phyloP scores from a whole-genome alignment of 1,284 basidiomycete genomes.

The Rhodotorula sp. region DNA sequence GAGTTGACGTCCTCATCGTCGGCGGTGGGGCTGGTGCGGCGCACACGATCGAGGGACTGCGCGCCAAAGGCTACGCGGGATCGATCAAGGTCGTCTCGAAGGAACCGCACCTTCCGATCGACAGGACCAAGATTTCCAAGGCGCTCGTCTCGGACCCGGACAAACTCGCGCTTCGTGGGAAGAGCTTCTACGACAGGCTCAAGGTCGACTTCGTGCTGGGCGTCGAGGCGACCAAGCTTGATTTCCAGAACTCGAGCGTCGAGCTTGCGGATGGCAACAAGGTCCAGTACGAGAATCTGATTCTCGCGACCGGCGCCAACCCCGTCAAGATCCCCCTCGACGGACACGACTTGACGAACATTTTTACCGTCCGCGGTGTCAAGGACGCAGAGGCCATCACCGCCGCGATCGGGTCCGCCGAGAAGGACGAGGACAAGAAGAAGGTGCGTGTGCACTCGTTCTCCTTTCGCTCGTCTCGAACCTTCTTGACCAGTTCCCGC shows the following conservation, averaged over 20 bases:
- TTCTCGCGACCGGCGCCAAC: conserved; percentile 51
- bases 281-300: conserved; percentile 49
- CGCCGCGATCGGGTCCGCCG: conserved; percentile 37
- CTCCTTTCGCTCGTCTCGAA: no score
- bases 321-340: conserved; percentile 69
- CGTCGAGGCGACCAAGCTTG: conserved; percentile 65
- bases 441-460: conserved; percentile 44
- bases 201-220: conserved; percentile 70
- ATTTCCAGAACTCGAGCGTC: conserved; percentile 57
- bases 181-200: conserved; percentile 76
- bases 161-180: conserved; percentile 66
- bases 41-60: conserved; percentile 74
- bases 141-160: conserved; percentile 71
- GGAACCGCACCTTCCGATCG: conserved; percentile 79
- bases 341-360: conserved; percentile 71
- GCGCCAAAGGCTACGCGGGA: conserved; percentile 76
- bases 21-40: conserved; percentile 80
- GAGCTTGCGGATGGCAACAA: conserved; percentile 48
- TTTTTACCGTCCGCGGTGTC: conserved; percentile 71
- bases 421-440: conserved; percentile 52
- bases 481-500: neutral
- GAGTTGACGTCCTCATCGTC: conserved; percentile 68
- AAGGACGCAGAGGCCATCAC: conserved; percentile 74
- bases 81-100: conserved; percentile 75
- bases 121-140: conserved; percentile 89